These are phyloP conservation scores for Monosporozyma unispora DNA, from an alignment of 805 yeast species.

Conservation along the genomic window DNA sequence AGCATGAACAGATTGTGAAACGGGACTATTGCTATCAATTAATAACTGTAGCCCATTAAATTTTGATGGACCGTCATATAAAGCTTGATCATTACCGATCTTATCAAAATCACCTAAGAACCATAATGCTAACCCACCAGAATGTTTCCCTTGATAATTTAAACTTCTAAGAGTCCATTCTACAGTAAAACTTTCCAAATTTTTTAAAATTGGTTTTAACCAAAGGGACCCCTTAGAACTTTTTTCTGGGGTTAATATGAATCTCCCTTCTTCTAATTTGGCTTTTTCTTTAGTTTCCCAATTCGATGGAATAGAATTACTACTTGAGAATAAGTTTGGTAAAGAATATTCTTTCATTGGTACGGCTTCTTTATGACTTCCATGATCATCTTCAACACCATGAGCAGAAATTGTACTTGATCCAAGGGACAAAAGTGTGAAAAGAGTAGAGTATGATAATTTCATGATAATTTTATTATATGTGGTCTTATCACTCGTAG, in stretches of 20 bases:
- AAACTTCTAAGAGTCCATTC: constrained; percentile 58
- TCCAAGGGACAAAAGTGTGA: not conserved
- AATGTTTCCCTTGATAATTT: constrained; percentile 39
- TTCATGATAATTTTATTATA: too few species aligned
- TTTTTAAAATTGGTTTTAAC: constrained; percentile 28
- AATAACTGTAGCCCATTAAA: constrained; percentile 61
- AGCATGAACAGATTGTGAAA: constrained; percentile 47
- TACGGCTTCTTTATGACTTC: not conserved
- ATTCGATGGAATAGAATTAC: constrained; percentile 6
- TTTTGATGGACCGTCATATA: constrained; percentile 47
- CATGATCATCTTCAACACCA: not conserved
- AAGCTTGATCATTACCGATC: constrained; percentile 6
- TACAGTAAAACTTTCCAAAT: constrained; percentile 40
- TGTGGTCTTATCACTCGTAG: too few species aligned
- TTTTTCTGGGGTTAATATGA: constrained; percentile 42
- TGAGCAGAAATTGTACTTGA: not conserved
- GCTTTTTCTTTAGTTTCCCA: constrained; percentile 38
- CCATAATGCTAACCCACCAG: constrained; percentile 55
- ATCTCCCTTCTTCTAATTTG: constrained; percentile 42
- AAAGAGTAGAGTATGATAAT: not conserved
- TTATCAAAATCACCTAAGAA: constrained; percentile 31
- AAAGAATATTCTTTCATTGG: constrained; percentile 19
- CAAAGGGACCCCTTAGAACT: constrained; percentile 39
- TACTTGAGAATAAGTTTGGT: constrained; percentile 32
- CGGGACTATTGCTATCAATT: constrained; percentile 42